These are phyloP conservation scores for Emmonsiellopsis sp. DNA, from an alignment of 2,329 filamentous ascomycete genomes.

Conservation along the genomic window DNA sequence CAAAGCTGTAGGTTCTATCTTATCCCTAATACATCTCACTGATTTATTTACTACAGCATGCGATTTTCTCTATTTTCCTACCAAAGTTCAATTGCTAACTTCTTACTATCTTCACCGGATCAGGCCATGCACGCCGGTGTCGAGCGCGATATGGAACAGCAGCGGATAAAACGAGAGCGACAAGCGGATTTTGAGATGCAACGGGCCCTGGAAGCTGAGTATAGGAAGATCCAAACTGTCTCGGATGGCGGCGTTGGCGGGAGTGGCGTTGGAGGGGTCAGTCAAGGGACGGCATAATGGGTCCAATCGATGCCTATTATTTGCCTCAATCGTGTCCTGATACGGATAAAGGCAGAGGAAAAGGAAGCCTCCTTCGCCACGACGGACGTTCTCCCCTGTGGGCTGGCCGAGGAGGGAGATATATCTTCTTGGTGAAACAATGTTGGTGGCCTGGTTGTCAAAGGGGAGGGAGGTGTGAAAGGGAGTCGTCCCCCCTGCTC, in stretches of 20 bases:
- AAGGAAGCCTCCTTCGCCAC: too few species aligned
- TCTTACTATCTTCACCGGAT: not conserved
- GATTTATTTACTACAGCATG: not conserved
- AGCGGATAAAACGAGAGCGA: constrained; percentile 79
- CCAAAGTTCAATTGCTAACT: not conserved
- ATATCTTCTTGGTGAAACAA: too few species aligned
- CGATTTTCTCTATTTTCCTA: too few species aligned
- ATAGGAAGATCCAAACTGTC: constrained; percentile 79
- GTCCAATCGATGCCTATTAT: not conserved
- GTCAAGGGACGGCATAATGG: not conserved
- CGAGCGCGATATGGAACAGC: constrained; percentile 87
- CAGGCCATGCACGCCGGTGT: constrained; percentile 93
- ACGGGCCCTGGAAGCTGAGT: constrained; percentile 73
- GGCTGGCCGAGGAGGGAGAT: too few species aligned
- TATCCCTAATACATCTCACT: not conserved
- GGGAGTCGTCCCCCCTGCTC: too few species aligned
- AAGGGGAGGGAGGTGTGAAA: too few species aligned
- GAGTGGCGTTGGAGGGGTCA: not conserved
- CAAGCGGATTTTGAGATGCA: constrained; percentile 95
- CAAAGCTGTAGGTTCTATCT: constrained; percentile 55
- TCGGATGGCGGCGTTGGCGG: constrained; percentile 36
- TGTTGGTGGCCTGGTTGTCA: too few species aligned
- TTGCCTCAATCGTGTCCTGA: too few species aligned
- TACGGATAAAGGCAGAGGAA: too few species aligned
- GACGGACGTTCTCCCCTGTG: too few species aligned